phyloP scores from a whole-genome alignment of 441 rosid species.

The Gossypium trilobum region DNA sequence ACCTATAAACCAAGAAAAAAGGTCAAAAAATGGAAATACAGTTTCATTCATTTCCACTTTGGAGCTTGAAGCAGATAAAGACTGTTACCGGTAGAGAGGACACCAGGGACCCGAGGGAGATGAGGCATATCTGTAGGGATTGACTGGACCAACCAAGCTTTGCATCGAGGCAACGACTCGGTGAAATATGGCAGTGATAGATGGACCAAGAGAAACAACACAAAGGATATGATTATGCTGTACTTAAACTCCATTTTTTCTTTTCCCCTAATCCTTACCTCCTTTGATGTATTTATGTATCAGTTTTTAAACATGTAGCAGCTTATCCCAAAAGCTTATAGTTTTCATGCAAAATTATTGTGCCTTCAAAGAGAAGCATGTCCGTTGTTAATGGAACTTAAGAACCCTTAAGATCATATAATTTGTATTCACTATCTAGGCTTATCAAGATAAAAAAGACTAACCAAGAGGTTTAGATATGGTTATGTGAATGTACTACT shows the following conservation, averaged over 20 bases:
- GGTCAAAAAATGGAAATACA: not conserved
- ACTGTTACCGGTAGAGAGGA: conserved; percentile 56
- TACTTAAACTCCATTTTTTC: conserved; percentile 16
- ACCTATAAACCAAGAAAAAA: conserved; percentile 26
- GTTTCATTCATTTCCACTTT: not conserved
- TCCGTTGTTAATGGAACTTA: not conserved
- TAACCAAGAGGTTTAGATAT: not conserved
- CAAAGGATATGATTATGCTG: conserved; percentile 1
- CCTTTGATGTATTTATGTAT: not conserved
- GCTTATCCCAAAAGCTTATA: not conserved
- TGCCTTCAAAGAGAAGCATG: conserved; percentile 4
- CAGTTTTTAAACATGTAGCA: not conserved
- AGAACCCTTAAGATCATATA: not conserved
- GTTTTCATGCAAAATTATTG: not conserved
- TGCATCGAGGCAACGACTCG: conserved; percentile 30
- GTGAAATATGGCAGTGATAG: conserved; percentile 20
- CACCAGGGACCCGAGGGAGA: conserved; percentile 59
- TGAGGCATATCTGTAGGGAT: conserved; percentile 85
- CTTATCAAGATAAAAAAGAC: not conserved
- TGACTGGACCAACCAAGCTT: conserved; percentile 89
- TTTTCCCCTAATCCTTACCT: not conserved
- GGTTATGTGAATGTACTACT: not conserved
- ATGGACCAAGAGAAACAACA: conserved; percentile 23
- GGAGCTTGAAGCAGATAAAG: not conserved
- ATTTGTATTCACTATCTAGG: not conserved